Base-by-base conservation (phyloP, 2,329 filamentous ascomycete genomes). In the Trichoderma aggressivum region DNA sequence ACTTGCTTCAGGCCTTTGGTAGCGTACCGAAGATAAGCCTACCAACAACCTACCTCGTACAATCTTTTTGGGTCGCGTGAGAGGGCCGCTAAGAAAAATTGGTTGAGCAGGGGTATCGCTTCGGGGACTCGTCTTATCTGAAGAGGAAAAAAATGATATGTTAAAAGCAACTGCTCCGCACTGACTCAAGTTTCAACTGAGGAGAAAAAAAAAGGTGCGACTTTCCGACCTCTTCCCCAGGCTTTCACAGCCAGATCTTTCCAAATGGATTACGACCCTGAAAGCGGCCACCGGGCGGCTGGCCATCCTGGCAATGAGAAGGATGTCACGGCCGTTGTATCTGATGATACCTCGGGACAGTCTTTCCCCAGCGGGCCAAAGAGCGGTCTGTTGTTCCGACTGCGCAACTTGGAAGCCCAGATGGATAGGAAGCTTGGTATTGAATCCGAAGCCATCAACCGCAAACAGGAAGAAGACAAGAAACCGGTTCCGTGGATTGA, bases 341-440 rank as follows among this genome's bases (percentile, higher is more conserved):
- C 67, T 39, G 67, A 70, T n/a, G 67, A 70, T 43, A 58, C 59
- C n/a, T 70, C 67, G n/a, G 18, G 21, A 18, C 43, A 71, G 50
- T 47, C 53, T 21, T 53, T 30, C 7, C 58, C 50, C 28, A 24
- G 53, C 16, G 36, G 5, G 16, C 43, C 58, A 11, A 62, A 14
- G n/a, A 11, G 67, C 77, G 77, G 77, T 11, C 73, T 82, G 60
- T 75, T 84, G 43, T 80, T 74, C 28, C 78, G 72, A 32, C 73
- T 84, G n/a, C 83, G 82, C 61, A 74, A 77, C 60, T 80, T 82
- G 69, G 85, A 87, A 71, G 78, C 77, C 16, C 76, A 79, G 12
- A 76, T 86, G 75, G 85, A 87, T 75, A 76, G 75, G 58, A 83
- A 81, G 73, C 76, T 87, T 53, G 85, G 85, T 21, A 79, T 87